These are phyloP conservation scores for Helicocarpus griseus DNA, from an alignment of 2,329 filamentous ascomycete genomes.

Conservation along the genomic window DNA sequence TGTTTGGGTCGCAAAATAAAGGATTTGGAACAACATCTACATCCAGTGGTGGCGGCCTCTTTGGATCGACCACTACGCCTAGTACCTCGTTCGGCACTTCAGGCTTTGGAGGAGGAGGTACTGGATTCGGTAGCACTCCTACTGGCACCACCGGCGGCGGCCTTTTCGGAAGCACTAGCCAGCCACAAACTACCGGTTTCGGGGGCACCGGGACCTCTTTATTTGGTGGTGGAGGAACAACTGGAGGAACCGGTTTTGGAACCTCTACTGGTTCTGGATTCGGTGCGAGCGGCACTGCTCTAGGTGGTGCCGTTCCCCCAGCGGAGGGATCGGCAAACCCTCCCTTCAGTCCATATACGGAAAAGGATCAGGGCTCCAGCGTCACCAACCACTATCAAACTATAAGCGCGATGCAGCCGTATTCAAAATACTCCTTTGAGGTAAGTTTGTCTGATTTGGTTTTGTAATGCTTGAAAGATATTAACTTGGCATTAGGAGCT, in stretches of 20 bases:
- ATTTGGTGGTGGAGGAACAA: constrained; percentile 15
- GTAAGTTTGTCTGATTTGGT: constrained; percentile 17
- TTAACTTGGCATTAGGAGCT: constrained; percentile 46
- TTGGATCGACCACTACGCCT: constrained; percentile 9
- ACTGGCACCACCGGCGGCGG: constrained; percentile 10
- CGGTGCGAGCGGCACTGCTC: constrained; percentile 32
- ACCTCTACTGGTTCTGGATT: constrained; percentile 20
- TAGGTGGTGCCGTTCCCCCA: constrained; percentile 29
- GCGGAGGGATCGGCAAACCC: constrained; percentile 38
- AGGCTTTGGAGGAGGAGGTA: constrained; percentile 9
- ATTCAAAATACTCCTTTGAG: constrained; percentile 80
- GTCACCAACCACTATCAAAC: constrained; percentile 39
- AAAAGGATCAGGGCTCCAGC: constrained; percentile 34
- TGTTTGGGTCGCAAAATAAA: constrained; percentile 16
- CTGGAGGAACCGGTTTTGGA: constrained; percentile 19
- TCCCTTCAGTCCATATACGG: constrained; percentile 35
- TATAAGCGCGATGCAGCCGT: constrained; percentile 39
- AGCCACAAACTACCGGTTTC: constrained; percentile 10
- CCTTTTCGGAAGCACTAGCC: constrained; percentile 12
- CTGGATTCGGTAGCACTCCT: constrained; percentile 15
- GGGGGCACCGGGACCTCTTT: constrained; percentile 6
- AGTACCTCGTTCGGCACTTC: constrained; percentile 4
- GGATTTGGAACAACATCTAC: constrained; percentile 16
- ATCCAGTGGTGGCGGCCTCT: constrained; percentile 11
- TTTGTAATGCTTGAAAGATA: neutral